Conservation (phyloP, 2,329 filamentous ascomycete genomes). For the Lithohypha guttulata region DNA sequence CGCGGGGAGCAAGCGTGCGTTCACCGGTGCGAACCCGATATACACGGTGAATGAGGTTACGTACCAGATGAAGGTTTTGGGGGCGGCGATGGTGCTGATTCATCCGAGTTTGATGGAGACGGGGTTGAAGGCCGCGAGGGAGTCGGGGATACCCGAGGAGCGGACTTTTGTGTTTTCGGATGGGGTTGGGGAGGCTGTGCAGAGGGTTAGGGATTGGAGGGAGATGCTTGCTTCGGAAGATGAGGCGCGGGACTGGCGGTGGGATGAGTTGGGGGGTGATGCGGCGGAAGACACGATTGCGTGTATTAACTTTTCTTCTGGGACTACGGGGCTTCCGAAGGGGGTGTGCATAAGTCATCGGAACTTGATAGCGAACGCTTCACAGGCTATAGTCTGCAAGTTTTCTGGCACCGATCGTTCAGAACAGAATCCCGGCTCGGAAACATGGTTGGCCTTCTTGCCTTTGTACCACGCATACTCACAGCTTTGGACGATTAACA, state of each 20-base stretch:
- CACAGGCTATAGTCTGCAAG: constrained; percentile 48
- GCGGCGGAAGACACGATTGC: constrained; percentile 36
- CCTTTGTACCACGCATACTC: constrained; percentile 39
- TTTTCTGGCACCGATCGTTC: constrained; percentile 25
- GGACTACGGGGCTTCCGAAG: constrained; percentile 44
- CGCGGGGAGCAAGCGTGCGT: constrained; percentile 42
- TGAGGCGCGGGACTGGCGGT: constrained; percentile 29
- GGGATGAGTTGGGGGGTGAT: constrained; percentile 22
- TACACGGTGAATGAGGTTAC: constrained; percentile 43
- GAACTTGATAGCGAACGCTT: constrained; percentile 44
- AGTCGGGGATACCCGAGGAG: constrained; percentile 17
- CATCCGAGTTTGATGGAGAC: constrained; percentile 38
- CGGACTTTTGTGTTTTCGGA: constrained; percentile 22
- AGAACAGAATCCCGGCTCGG: constrained; percentile 21
- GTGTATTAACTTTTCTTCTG: constrained; percentile 43
- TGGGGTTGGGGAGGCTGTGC: constrained; percentile 43
- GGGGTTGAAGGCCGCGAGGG: constrained; percentile 28
- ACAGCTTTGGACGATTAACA: constrained; percentile 41
- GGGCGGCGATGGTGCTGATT: constrained; percentile 40
- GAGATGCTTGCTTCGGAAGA: constrained; percentile 35
- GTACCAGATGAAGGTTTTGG: constrained; percentile 43
- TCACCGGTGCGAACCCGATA: constrained; percentile 45
- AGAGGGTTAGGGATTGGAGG: constrained; percentile 21
- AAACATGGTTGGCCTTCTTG: constrained; percentile 37
- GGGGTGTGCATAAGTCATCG: constrained; percentile 41